Conservation (phyloP, 805 yeast genomes). For the Ogataea sp. region DNA sequence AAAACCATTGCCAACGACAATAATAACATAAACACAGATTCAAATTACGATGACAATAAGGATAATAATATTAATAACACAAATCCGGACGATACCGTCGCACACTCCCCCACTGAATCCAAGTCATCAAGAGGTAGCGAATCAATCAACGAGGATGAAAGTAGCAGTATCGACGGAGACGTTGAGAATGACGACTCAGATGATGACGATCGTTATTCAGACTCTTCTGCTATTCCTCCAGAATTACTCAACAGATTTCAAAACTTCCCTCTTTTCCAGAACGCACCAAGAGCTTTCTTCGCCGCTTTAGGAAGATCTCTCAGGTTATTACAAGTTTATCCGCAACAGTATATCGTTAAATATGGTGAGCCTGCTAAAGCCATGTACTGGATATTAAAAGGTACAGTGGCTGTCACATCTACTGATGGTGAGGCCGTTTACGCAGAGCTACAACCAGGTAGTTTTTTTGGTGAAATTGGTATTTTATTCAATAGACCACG, state of each 20-base stretch:
- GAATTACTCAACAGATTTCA: slow-evolving; percentile 45
- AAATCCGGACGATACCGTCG: no score
- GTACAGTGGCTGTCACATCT: slow-evolving; percentile 68
- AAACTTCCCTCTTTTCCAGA: slow-evolving; percentile 55
- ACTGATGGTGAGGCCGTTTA: slow-evolving; percentile 70
- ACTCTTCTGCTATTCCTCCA: slow-evolving; percentile 34
- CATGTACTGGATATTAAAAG: slow-evolving; percentile 75
- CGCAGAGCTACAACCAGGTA: slow-evolving; percentile 62
- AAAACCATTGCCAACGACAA: background rate
- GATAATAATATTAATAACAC: background rate
- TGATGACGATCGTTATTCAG: slow-evolving; percentile 11
- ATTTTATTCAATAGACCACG: slow-evolving; percentile 67
- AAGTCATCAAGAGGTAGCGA: background rate
- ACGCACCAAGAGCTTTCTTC: slow-evolving; percentile 61
- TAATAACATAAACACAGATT: background rate
- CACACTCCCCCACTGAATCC: background rate
- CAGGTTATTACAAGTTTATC: slow-evolving; percentile 50
- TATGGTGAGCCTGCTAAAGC: slow-evolving; percentile 68
- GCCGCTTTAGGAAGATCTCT: slow-evolving; percentile 50
- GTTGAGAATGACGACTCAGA: slow-evolving; percentile 17
- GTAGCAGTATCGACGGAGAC: slow-evolving; percentile 1
- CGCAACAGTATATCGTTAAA: slow-evolving; percentile 63
- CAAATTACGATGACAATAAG: background rate
- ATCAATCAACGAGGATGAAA: background rate
- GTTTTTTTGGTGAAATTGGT: slow-evolving; percentile 76